phyloP scores from a whole-genome alignment of 208 protist genomes.

The Acanthamoeba culbertsoni region DNA sequence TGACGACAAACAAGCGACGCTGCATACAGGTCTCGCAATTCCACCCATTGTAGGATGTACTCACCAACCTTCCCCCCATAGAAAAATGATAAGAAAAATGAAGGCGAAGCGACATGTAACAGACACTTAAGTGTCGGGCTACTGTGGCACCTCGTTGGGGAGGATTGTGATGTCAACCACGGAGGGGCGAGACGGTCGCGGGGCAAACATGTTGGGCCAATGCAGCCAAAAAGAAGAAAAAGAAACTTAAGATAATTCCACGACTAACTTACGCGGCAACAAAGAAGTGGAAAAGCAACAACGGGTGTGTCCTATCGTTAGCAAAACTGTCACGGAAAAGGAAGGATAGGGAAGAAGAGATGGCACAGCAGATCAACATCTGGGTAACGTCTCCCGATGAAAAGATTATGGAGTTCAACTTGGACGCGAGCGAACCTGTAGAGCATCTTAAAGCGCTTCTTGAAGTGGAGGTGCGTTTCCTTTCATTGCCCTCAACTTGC shows the following conservation, averaged over 20 bases:
- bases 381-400: constrained; percentile 13
- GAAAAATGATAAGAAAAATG: neutral
- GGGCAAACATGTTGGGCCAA: no score
- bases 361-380: neutral
- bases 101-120: neutral
- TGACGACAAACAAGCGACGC: neutral
- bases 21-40: neutral
- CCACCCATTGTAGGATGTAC: neutral
- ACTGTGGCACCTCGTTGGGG: neutral
- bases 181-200: no score
- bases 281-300: no score
- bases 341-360: no score
- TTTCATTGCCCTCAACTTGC: neutral
- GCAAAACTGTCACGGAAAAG: no score
- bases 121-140: neutral
- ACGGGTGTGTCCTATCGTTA: no score
- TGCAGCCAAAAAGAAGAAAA: no score
- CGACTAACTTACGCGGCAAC: no score
- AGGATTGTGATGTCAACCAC: no score
- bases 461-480: constrained; percentile 28
- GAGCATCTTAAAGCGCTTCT: constrained; percentile 39
- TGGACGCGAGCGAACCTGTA: neutral
- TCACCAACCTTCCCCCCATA: neutral
- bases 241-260: no score
- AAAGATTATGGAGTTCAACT: neutral